phyloP scores from a whole-genome alignment of 208 protist species.

The Crithidia sp. region DNA sequence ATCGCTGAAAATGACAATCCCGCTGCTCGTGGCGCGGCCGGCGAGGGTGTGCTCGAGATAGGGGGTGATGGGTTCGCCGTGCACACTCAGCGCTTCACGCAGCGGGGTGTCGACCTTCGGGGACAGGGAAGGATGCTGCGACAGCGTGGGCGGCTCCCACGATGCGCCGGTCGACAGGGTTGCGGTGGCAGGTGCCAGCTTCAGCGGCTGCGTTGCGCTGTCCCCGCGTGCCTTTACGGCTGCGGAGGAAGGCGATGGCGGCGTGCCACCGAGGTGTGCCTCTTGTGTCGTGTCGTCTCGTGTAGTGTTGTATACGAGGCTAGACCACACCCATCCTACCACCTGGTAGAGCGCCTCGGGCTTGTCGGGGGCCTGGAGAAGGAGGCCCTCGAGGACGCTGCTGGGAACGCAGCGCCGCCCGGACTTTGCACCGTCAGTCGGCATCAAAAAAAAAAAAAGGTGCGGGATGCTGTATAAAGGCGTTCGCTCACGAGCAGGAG shows the following conservation, averaged over 20 bases:
- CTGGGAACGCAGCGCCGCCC: background rate
- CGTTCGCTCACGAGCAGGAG: too few species aligned
- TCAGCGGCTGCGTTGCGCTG: background rate
- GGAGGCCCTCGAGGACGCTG: slow-evolving; percentile 14
- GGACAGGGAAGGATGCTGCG: background rate
- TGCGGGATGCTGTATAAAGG: too few species aligned
- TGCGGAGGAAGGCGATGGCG: background rate
- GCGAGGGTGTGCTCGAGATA: slow-evolving; percentile 13
- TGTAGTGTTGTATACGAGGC: slow-evolving; percentile 14
- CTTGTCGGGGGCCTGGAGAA: slow-evolving; percentile 15
- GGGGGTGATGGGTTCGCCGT: background rate
- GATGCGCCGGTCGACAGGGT: background rate
- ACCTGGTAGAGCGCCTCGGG: slow-evolving; percentile 28
- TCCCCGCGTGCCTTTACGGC: background rate
- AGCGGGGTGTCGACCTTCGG: background rate
- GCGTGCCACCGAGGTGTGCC: background rate
- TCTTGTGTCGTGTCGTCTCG: background rate
- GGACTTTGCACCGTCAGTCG: background rate
- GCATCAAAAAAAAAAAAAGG: too few species aligned
- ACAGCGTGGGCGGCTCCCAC: slow-evolving; percentile 4
- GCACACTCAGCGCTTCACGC: background rate
- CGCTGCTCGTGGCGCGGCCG: background rate
- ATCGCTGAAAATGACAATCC: background rate
- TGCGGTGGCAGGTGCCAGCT: background rate
- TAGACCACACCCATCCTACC: slow-evolving; percentile 27